Conservation (phyloP, 192 early-diverging fungal genomes). For the Dispira simplex region DNA sequence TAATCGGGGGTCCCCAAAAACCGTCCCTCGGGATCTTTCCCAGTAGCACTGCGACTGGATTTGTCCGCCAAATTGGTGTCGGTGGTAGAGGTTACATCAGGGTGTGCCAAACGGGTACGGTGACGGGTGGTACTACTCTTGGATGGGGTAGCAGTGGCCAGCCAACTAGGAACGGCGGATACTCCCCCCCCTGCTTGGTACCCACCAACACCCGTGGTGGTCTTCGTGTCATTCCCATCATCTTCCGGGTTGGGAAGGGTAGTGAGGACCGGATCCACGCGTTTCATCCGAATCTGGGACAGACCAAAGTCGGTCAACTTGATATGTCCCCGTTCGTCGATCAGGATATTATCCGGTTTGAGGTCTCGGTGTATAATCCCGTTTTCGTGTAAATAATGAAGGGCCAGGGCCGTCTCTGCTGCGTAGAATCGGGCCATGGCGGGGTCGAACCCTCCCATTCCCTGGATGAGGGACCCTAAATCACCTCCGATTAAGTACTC, state of each 20-base stretch:
- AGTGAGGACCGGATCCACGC: constrained; percentile 5
- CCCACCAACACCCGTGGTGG: neutral
- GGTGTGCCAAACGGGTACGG: neutral
- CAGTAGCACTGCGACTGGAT: too few relatives aligned
- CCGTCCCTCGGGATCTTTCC: neutral
- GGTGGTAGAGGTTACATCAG: neutral
- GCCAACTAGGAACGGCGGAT: constrained; percentile 10
- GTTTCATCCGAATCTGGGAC: constrained; percentile 55
- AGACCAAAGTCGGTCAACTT: constrained; percentile 94
- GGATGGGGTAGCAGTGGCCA: constrained; percentile 5
- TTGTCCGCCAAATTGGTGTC: too few relatives aligned
- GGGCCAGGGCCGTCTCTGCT: constrained; percentile 76
- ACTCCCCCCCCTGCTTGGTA: constrained; percentile 11
- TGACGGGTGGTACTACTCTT: too few relatives aligned
- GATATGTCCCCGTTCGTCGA: constrained; percentile 78
- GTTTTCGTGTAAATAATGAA: constrained; percentile 81
- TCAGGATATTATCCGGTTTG: constrained; percentile 72
- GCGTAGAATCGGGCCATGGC: constrained; percentile 76
- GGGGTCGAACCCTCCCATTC: constrained; percentile 63
- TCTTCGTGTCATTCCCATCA: neutral
- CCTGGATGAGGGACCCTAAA: constrained; percentile 55
- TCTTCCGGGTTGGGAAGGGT: neutral
- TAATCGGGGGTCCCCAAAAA: constrained; percentile 88
- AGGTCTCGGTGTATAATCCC: constrained; percentile 81
- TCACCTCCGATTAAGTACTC: constrained; percentile 86